Percentiles rank a stretch among this genome's conserved stretches.
Evolutionary conservation across 495 filamentous ascomycete genomes (phyloP).

Genomic region (Aspergillus sparsus): DNA sequence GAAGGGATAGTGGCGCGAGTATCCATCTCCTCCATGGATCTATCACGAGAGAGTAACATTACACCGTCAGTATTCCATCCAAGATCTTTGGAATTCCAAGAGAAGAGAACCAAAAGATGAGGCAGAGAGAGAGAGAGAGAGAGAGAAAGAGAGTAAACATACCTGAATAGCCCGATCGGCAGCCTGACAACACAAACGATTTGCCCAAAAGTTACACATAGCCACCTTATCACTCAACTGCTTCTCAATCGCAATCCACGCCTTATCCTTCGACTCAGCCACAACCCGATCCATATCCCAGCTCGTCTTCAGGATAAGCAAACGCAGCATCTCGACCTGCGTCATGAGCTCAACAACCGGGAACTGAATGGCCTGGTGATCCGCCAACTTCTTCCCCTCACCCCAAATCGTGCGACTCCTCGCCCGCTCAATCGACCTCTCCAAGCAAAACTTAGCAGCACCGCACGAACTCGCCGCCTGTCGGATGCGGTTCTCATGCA

Average conservation of each 20-base stretch:
- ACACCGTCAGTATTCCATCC: conserved; percentile 6
- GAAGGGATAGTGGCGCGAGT: conserved; percentile 49
- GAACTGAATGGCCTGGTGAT: conserved; percentile 63
- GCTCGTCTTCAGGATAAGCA: conserved; percentile 61
- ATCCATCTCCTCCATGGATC: conserved; percentile 55
- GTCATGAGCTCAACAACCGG: conserved; percentile 61
- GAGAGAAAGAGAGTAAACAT: conserved; percentile 1
- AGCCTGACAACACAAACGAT: conserved; percentile 57
- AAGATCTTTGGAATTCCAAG: too few relatives aligned
- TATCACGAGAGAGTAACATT: conserved; percentile 10
- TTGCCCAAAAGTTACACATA: conserved; percentile 68
- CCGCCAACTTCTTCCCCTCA: conserved; percentile 44
- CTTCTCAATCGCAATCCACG: conserved; percentile 52
- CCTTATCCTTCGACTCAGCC: conserved; percentile 25
- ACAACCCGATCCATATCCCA: conserved; percentile 58
- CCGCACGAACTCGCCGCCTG: conserved; percentile 61
- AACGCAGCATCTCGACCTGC: conserved; percentile 59
- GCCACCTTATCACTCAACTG: conserved; percentile 55
- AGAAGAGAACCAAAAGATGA: too few relatives aligned
- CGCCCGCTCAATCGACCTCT: conserved; percentile 54
- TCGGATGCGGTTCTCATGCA: conserved; percentile 62
- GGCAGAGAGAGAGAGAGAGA: conserved; percentile 1
- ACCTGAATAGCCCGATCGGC: conserved; percentile 62
- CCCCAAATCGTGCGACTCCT: conserved; percentile 55
- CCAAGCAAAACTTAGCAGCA: conserved; percentile 57